phyloP scores from a whole-genome alignment of 2,329 filamentous ascomycete species.

The Ophiocordyceps unilateralis region DNA sequence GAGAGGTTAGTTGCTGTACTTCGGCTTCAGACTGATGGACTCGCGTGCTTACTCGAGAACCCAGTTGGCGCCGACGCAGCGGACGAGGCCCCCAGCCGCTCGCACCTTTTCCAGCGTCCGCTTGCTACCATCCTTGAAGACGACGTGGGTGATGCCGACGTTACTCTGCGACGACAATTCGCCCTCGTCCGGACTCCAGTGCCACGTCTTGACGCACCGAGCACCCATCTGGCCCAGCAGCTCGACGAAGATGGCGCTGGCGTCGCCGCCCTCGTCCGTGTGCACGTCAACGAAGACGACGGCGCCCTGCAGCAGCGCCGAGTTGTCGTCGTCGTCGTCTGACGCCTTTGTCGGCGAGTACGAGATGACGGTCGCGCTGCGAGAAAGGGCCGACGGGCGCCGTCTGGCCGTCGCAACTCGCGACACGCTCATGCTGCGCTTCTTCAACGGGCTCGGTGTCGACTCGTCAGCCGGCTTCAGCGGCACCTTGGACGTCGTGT shows the following conservation, averaged over 20 bases:
- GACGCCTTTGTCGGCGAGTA: conserved; percentile 32
- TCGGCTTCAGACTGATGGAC: not conserved
- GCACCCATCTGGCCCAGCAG: conserved; percentile 70
- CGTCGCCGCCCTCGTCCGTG: conserved; percentile 65
- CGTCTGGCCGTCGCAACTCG: conserved; percentile 21
- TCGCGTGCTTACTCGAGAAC: conserved; percentile 54
- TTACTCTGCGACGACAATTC: conserved; percentile 25
- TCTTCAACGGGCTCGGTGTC: conserved; percentile 29
- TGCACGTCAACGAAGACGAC: conserved; percentile 74
- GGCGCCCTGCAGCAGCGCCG: conserved; percentile 45
- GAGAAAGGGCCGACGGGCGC: conserved; percentile 23
- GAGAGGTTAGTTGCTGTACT: too few species aligned
- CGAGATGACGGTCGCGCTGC: conserved; percentile 35
- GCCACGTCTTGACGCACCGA: conserved; percentile 58
- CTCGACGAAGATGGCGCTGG: conserved; percentile 65
- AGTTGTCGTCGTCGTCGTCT: conserved; percentile 24
- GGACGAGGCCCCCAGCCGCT: conserved; percentile 54
- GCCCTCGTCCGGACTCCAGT: conserved; percentile 42
- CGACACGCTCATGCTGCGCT: conserved; percentile 32
- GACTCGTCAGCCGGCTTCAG: conserved; percentile 50
- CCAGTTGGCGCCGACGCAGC: conserved; percentile 79
- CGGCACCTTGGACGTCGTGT: conserved; percentile 64
- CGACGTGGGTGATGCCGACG: conserved; percentile 70
- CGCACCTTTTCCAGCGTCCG: conserved; percentile 68
- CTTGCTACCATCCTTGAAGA: conserved; percentile 75